These are phyloP conservation scores for Hirsutella minnesotensis DNA, from an alignment of 2,329 filamentous ascomycete species.

Conservation along the genomic window DNA sequence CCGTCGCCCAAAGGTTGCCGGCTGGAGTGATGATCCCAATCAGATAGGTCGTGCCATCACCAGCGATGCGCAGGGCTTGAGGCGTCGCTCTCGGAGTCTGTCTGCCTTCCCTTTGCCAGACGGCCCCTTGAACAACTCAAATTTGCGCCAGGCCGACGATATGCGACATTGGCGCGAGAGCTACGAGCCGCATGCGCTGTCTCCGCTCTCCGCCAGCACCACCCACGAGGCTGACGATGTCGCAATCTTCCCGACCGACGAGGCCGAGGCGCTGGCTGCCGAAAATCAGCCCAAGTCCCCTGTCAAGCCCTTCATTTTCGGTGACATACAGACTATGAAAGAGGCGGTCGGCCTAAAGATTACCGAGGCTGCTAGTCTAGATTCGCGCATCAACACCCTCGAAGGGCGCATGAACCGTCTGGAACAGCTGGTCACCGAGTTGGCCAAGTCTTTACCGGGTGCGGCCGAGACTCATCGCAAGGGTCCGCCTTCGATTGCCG, in stretches of 20 bases:
- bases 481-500: not conserved
- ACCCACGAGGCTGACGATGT: constrained; percentile 24
- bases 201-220: constrained; percentile 38
- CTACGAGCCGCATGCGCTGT: constrained; percentile 38
- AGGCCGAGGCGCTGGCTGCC: constrained; percentile 11
- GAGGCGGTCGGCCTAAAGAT: constrained; percentile 44
- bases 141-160: constrained; percentile 47
- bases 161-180: constrained; percentile 54
- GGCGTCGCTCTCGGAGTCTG: constrained; percentile 47
- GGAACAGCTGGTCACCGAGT: constrained; percentile 38
- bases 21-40: constrained; percentile 30
- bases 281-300: constrained; percentile 24
- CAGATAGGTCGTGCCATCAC: constrained; percentile 53
- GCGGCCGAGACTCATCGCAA: constrained; percentile 9
- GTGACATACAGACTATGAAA: constrained; percentile 30
- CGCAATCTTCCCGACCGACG: too few species aligned
- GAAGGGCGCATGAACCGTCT: constrained; percentile 40
- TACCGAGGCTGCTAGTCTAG: constrained; percentile 40
- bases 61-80: constrained; percentile 35
- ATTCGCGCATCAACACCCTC: constrained; percentile 38
- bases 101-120: constrained; percentile 37
- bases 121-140: constrained; percentile 15
- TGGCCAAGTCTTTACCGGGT: constrained; percentile 33
- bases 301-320: constrained; percentile 44
- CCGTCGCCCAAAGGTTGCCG: constrained; percentile 28